A percentile compares a stretch with the other conserved stretches of the same genome.
Conservation (phyloP, 306 rosid species). For the Trifolium subterraneum region DNA sequence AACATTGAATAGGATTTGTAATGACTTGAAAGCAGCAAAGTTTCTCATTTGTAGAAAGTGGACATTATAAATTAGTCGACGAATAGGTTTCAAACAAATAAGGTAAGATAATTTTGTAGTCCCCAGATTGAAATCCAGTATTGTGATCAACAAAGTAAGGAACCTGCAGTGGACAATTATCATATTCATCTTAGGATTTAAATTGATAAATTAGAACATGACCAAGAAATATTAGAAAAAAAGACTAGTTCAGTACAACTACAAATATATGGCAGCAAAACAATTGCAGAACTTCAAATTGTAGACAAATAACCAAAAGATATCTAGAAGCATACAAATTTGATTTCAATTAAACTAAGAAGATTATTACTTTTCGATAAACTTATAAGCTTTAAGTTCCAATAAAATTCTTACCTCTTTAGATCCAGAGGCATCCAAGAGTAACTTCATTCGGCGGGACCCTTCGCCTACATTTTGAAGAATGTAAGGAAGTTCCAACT, state of each 20-base stretch:
- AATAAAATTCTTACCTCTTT: constrained; percentile 62
- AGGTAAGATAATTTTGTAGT: constrained; percentile 67
- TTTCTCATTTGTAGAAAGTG: constrained; percentile 5
- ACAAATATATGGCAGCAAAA: constrained; percentile 8
- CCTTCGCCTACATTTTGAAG: constrained; percentile 91
- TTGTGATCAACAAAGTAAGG: constrained; percentile 81
- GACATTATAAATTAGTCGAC: constrained; percentile 40
- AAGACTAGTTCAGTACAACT: not conserved
- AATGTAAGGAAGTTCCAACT: constrained; percentile 89
- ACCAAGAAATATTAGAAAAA: not conserved
- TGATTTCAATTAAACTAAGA: not conserved
- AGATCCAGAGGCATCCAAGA: constrained; percentile 65
- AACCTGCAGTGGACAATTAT: constrained; percentile 56
- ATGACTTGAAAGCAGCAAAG: not conserved
- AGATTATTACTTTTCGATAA: too few species aligned
- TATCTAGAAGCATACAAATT: constrained; percentile 18
- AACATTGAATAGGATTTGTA: not conserved
- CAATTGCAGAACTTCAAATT: constrained; percentile 7
- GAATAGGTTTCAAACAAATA: constrained; percentile 79
- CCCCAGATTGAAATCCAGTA: constrained; percentile 71
- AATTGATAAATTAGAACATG: constrained; percentile 5
- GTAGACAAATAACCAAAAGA: constrained; percentile 29
- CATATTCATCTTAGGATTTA: constrained; percentile 35
- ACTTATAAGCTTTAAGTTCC: constrained; percentile 8
- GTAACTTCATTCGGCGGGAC: constrained; percentile 58